These are phyloP conservation scores for Chaetomium sp. DNA, from an alignment of 2,329 filamentous ascomycete genomes.

Conservation along the genomic window DNA sequence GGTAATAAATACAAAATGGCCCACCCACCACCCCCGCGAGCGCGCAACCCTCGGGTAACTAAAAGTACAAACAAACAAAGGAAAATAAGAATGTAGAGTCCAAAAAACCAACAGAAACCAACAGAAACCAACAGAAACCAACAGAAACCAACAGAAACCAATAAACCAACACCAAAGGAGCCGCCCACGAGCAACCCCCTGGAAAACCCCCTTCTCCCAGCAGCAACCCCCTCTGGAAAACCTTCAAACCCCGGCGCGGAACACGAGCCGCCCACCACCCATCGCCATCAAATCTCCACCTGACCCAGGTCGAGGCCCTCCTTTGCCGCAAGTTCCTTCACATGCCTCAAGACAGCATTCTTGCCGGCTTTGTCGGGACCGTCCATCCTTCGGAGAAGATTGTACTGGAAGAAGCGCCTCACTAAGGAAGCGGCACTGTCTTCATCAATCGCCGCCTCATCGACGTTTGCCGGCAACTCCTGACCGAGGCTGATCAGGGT, in stretches of 20 bases:
- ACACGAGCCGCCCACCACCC: neutral
- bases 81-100: neutral
- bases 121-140: too few relatives aligned
- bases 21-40: slow-evolving; percentile 13
- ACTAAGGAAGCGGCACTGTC: neutral
- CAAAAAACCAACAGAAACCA: too few relatives aligned
- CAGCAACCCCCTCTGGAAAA: too few relatives aligned
- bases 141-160: too few relatives aligned
- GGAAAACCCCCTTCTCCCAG: too few relatives aligned
- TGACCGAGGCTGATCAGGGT: neutral
- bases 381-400: slow-evolving; percentile 3
- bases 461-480: neutral
- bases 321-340: slow-evolving; percentile 9
- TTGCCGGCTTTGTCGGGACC: slow-evolving; percentile 2
- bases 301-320: slow-evolving; percentile 7
- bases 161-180: too few relatives aligned
- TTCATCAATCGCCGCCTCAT: neutral
- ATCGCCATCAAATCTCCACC: neutral
- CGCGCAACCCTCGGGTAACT: neutral
- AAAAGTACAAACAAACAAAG: too few relatives aligned
- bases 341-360: slow-evolving; percentile 10
- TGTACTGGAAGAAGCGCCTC: slow-evolving; percentile 1
- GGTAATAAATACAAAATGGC: slow-evolving; percentile 10
- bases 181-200: too few relatives aligned
- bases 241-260: too few relatives aligned